Base-by-base conservation (phyloP, 2,329 filamentous ascomycete genomes). In the Pseudopithomyces chartarum region DNA sequence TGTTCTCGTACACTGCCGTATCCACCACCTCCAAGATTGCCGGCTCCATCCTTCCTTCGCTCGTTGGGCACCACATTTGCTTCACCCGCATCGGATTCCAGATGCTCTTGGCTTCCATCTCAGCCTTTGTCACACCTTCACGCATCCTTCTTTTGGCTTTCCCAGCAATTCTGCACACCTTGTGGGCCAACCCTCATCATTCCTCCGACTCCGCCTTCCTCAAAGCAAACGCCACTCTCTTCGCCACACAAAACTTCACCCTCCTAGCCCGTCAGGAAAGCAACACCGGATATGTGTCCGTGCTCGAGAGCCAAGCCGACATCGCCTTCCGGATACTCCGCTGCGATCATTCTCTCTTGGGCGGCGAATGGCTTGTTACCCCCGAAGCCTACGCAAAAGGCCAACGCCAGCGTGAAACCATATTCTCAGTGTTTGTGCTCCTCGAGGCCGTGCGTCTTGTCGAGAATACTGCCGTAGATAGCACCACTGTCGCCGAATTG, bases 401-500 rank as follows among this genome's bases (percentile, higher is more conserved):
- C 44, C 78, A 81, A 65, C 74, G 83, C 43, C 79, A 92, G 17
- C 85, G 86, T 11, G 95, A 99, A 76, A 92, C 94, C 0, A 91
- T 99, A 54, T 99, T 98, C 72, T 89, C 91, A 10, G 90, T 98
- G n/a, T 99, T 99, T 73, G 89, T 91, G 23, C 96, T 97, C 84
- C 85, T 99, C 1, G 95, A 99, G 75, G 92, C 94, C 3, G 89
- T 98, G 6, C 86, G 95, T 20, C 83, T 99, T 32, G 82, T 97
- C 22, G 82, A 95, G 64, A 66, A 63, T 26, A 62, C 46, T 49
- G 57, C 64, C 0, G 76, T 81, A 4, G 79, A 82, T 33, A 34
- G 51, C n/a, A 60, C 60, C 4, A n/a, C 38, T 40, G 38, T 17
- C 11, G 29, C 78, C 76, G 13, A 76, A 81, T 50, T 78, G 78